Evolutionary conservation across 768 basidiomycete species (phyloP), one percentile per base, ranked within the genome.

Genomic region (Termitomyces titanicus): DNA sequence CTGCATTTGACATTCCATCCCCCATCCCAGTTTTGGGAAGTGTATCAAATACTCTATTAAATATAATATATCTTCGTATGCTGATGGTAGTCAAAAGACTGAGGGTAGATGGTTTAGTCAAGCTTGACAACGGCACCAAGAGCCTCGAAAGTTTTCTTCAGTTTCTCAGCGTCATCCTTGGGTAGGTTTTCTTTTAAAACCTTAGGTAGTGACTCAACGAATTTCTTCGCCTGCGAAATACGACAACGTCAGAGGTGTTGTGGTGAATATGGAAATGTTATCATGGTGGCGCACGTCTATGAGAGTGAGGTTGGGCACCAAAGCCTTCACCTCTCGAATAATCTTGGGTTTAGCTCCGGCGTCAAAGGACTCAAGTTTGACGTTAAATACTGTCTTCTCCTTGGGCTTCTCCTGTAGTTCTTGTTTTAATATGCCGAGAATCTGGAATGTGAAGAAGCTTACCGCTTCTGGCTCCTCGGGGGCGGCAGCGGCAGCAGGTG

Each of bases 131-230:
- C 85, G 51, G 89, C 97, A 22, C 97, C 97, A 46, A 97, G 82
- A 51, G 75, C 85, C 73, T 91, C 86, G 73, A 99, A 89, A n/a
- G 85, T 84, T 70, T 86, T 86, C 75, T 95, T 83, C 68, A 99
- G 77, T 75, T 98, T 98, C 72, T 98, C 97, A 2, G 96, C 95
- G 37, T 99, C 97, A 63, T 99, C 97, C 73, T 99, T 99, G 22
- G 92, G 79, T 55, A 97, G 67, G 70, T 92, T 92, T 75, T 98
- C 97, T 75, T 98, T 99, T 65, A 99, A 76, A 5, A 88, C 74
- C 74, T 98, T 88, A 22, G 97, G 97, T 61, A 92, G 72, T 17
- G 92, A 93, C 73, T 99, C 97, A 43, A 98, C 97, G 65, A 98
- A 96, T 74, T 97, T 99, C 83, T 99, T 99, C 24, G 97, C 97